Percentiles rank a stretch among this genome's conserved stretches.
phyloP scores from a whole-genome alignment of 228 moss, liverwort and hornwort genomes.

The Sphagnum magellanicum region DNA sequence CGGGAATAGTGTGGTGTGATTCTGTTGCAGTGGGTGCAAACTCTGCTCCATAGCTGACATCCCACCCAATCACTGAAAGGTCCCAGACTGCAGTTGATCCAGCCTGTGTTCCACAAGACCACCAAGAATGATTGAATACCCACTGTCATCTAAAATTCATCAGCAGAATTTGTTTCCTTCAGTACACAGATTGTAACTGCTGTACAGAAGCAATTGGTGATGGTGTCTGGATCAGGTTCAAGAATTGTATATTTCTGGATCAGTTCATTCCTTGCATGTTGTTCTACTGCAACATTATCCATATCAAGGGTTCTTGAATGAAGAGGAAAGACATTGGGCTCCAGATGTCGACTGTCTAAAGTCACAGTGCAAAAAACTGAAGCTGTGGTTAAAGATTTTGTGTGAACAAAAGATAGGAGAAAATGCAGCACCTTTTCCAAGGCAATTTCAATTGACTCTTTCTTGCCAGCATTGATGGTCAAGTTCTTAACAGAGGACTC shows the following conservation, averaged over 20 bases:
- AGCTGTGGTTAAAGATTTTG: neutral
- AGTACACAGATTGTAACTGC: too few relatives aligned
- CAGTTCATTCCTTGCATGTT: too few relatives aligned
- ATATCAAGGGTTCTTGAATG: too few relatives aligned
- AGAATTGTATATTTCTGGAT: too few relatives aligned
- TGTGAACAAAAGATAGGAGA: neutral
- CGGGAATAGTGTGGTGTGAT: conserved; percentile 11
- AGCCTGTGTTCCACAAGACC: conserved; percentile 4
- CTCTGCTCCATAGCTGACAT: conserved; percentile 30
- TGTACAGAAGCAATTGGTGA: too few relatives aligned
- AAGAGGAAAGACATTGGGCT: neutral
- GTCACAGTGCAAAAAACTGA: neutral
- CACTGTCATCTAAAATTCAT: too few relatives aligned
- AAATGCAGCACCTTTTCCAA: conserved; percentile 18
- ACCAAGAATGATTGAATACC: too few relatives aligned
- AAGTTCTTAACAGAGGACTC: conserved; percentile 16
- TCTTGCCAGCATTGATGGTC: conserved; percentile 20
- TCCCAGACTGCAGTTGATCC: conserved; percentile 24
- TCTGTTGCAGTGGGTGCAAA: conserved; percentile 25
- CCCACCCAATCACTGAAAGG: conserved; percentile 24
- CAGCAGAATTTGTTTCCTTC: too few relatives aligned
- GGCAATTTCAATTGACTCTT: conserved; percentile 26
- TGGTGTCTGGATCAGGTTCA: too few relatives aligned
- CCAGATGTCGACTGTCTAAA: neutral
- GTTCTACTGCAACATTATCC: too few relatives aligned